Evolutionary conservation across 2,329 filamentous ascomycete species (phyloP).

Genomic region (Ceratocystis eucalypticola): DNA sequence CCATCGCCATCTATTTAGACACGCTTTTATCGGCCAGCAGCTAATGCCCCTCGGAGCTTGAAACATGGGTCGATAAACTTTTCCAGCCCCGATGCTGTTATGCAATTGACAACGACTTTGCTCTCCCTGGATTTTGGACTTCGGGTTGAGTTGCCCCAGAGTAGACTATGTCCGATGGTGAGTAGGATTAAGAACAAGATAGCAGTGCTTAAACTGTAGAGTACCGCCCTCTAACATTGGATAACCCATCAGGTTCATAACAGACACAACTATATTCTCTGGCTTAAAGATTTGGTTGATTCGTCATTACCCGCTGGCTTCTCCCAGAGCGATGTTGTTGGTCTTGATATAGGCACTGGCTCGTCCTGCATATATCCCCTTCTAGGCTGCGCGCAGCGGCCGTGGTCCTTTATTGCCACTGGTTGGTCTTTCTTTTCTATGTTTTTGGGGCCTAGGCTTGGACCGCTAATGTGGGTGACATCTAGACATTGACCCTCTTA

Average conservation of each 20-base stretch:
- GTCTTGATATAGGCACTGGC: slow-evolving; percentile 80
- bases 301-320: slow-evolving; percentile 43
- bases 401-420: slow-evolving; percentile 63
- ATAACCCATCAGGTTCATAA: slow-evolving; percentile 36
- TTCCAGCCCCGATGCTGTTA: slow-evolving; percentile 58
- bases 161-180: slow-evolving; percentile 79
- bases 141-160: slow-evolving; percentile 53
- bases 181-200: slow-evolving; percentile 20
- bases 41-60: slow-evolving; percentile 23
- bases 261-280: slow-evolving; percentile 79
- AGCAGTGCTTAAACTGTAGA: not conserved
- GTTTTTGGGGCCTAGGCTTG: not conserved
- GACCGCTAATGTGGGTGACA: not conserved
- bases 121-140: slow-evolving; percentile 64
- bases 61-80: slow-evolving; percentile 56
- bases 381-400: slow-evolving; percentile 55
- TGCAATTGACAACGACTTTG: slow-evolving; percentile 69
- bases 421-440: slow-evolving; percentile 24
- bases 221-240: not conserved
- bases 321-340: slow-evolving; percentile 40
- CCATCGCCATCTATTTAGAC: not conserved
- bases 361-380: slow-evolving; percentile 86
- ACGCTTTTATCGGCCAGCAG: not conserved
- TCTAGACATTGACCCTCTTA: slow-evolving; percentile 60
- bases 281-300: slow-evolving; percentile 72